A percentile compares a stretch with the other conserved stretches of the same genome.
These are phyloP conservation scores for Castanea sativa DNA, from an alignment of 306 rosid genomes.

Conservation along the genomic window DNA sequence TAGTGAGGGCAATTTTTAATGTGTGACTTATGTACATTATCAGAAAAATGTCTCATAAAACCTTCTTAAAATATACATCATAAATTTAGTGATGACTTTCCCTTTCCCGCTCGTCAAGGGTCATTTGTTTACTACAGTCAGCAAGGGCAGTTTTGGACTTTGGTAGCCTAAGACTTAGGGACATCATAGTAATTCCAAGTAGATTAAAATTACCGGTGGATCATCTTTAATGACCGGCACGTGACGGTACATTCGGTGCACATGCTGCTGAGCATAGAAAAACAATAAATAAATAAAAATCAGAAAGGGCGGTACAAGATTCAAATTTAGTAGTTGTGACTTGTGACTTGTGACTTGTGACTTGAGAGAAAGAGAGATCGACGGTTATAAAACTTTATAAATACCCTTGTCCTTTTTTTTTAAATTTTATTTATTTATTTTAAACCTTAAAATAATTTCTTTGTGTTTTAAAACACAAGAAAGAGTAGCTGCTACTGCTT, in stretches of 20 bases:
- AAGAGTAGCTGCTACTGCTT: conserved; percentile 54
- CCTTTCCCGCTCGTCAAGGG: no score
- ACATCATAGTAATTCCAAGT: conserved; percentile 10
- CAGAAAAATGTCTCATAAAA: no score
- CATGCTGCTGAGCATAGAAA: conserved; percentile 18
- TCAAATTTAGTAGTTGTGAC: conserved; percentile 25
- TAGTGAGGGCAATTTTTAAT: no score
- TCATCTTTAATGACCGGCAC: conserved; percentile 35
- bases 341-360: not conserved
- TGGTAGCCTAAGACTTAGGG: conserved; percentile 5
- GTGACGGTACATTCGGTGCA: conserved; percentile 50
- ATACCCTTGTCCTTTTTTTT: not conserved
- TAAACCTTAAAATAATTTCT: not conserved
- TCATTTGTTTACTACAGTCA: no score
- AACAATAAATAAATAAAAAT: not conserved
- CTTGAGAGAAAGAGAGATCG: not conserved
- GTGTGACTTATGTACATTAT: no score
- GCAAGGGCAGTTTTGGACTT: not conserved
- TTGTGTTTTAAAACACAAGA: conserved; percentile 40
- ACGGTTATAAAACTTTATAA: not conserved
- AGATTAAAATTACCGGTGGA: not conserved
- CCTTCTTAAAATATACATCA: no score
- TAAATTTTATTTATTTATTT: not conserved
- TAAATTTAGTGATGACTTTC: no score
- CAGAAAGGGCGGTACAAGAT: conserved; percentile 39